Percentiles rank a stretch among this genome's conserved stretches.
Evolutionary conservation across 495 filamentous ascomycete genomes (phyloP).

Genomic region (Rhizodiscina lignyota): DNA sequence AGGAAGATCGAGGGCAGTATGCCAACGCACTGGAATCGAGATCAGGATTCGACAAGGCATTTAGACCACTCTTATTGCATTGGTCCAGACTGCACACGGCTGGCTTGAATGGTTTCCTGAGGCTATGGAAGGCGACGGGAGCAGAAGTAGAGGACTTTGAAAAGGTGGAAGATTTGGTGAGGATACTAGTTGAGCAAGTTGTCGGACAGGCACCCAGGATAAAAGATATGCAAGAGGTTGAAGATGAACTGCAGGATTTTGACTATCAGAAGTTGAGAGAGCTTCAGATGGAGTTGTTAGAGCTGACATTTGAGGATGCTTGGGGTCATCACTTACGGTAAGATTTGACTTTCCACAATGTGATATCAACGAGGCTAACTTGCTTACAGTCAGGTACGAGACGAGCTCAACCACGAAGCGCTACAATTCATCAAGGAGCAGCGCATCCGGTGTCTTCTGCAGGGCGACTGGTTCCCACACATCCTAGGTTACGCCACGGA

Average conservation of each 20-base stretch:
- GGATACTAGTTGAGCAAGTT: constrained; percentile 82
- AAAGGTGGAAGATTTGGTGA: constrained; percentile 77
- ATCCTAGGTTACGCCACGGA: constrained; percentile 24
- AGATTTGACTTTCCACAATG: not conserved
- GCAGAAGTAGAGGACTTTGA: constrained; percentile 76
- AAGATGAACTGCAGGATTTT: constrained; percentile 74
- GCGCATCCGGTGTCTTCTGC: constrained; percentile 76
- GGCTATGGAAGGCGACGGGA: constrained; percentile 79
- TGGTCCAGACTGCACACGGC: constrained; percentile 93
- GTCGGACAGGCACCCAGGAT: constrained; percentile 69
- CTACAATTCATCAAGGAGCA: constrained; percentile 95
- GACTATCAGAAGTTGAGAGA: constrained; percentile 61
- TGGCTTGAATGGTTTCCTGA: constrained; percentile 75
- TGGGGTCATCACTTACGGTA: constrained; percentile 73
- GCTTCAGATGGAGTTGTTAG: constrained; percentile 88
- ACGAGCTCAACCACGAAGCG: constrained; percentile 82
- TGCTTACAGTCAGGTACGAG: constrained; percentile 55
- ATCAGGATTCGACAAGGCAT: constrained; percentile 68
- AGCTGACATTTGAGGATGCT: constrained; percentile 79
- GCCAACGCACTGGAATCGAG: constrained; percentile 52
- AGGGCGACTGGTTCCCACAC: constrained; percentile 81
- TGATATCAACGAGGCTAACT: constrained; percentile 1
- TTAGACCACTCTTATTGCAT: constrained; percentile 76
- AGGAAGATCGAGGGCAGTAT: constrained; percentile 66
- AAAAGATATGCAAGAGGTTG: constrained; percentile 75